These are phyloP conservation scores for Phytophthora pisi DNA, from an alignment of 352 stramenopile genomes.

Conservation along the genomic window DNA sequence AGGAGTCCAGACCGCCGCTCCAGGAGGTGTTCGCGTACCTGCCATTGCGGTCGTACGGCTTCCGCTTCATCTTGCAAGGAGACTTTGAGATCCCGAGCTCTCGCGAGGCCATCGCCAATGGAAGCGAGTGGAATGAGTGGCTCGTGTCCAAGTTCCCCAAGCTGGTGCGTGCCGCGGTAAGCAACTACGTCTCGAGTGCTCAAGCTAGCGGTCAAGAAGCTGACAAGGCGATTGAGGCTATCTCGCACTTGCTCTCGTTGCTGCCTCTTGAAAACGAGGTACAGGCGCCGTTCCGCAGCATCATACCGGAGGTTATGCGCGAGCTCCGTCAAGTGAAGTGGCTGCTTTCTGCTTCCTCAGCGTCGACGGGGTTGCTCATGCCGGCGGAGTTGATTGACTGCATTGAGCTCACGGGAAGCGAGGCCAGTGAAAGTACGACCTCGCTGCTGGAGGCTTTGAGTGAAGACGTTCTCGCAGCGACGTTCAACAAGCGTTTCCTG, in stretches of 20 bases:
- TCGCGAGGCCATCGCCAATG: constrained; percentile 81
- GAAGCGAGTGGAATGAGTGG: constrained; percentile 90
- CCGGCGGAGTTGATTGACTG: constrained; percentile 59
- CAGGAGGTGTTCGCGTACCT: constrained; percentile 88
- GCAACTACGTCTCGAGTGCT: constrained; percentile 29
- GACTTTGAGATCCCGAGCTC: constrained; percentile 89
- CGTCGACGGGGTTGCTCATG: constrained; percentile 19
- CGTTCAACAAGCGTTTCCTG: constrained; percentile 62
- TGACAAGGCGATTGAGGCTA: constrained; percentile 22
- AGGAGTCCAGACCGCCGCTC: constrained; percentile 42
- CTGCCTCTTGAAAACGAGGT: constrained; percentile 76
- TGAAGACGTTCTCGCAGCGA: constrained; percentile 30
- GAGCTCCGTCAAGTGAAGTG: constrained; percentile 58
- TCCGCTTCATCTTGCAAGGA: constrained; percentile 86
- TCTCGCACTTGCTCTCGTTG: constrained; percentile 51
- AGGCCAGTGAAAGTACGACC: constrained; percentile 19
- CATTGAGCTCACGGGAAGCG: constrained; percentile 20
- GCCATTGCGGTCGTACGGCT: constrained; percentile 79
- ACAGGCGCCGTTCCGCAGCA: constrained; percentile 67
- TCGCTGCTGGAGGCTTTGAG: constrained; percentile 24
- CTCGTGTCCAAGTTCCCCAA: constrained; percentile 73
- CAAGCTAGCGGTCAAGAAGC: neutral
- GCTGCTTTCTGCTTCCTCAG: constrained; percentile 33
- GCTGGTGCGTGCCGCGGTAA: constrained; percentile 48
- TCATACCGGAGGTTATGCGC: constrained; percentile 68